phyloP scores from a whole-genome alignment of 495 filamentous ascomycete species.

The Xylaria bambusicola region DNA sequence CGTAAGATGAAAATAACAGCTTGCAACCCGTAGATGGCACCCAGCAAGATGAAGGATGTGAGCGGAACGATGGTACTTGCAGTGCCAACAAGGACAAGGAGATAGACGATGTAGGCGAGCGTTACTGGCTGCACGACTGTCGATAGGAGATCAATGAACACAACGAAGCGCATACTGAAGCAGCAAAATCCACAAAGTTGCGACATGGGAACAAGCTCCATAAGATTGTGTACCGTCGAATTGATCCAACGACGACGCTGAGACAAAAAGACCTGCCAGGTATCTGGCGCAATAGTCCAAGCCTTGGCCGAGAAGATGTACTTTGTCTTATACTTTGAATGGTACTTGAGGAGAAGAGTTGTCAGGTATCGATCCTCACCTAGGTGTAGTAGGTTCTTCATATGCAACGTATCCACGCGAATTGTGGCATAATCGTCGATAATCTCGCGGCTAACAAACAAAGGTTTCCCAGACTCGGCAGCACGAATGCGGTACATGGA shows the following conservation, averaged over 20 bases:
- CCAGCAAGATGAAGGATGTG: conserved; percentile 85
- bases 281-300: conserved; percentile 94
- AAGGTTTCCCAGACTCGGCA: conserved; percentile 87
- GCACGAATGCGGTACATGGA: conserved; percentile 97
- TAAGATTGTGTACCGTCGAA: conserved; percentile 96
- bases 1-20: conserved; percentile 95
- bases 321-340: conserved; percentile 95
- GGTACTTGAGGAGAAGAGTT: conserved; percentile 89
- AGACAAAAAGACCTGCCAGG: conserved; percentile 91
- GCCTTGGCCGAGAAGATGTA: conserved; percentile 90
- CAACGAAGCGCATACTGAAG: conserved; percentile 98
- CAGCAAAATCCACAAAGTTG: conserved; percentile 99
- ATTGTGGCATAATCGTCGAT: conserved; percentile 85
- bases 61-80: conserved; percentile 68
- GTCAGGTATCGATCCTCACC: conserved; percentile 96
- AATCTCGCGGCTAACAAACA: conserved; percentile 92
- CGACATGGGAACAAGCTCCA: conserved; percentile 88
- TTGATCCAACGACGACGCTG: conserved; percentile 99
- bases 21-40: conserved; percentile 93
- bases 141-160: conserved; percentile 90
- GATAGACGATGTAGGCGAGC: conserved; percentile 86
- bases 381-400: conserved; percentile 96
- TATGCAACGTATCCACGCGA: conserved; percentile 95
- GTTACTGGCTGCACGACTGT: conserved; percentile 92
- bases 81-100: conserved; percentile 71